These are phyloP conservation scores for Mariannaea sp. DNA, from an alignment of 2,329 filamentous ascomycete genomes.

Conservation along the genomic window DNA sequence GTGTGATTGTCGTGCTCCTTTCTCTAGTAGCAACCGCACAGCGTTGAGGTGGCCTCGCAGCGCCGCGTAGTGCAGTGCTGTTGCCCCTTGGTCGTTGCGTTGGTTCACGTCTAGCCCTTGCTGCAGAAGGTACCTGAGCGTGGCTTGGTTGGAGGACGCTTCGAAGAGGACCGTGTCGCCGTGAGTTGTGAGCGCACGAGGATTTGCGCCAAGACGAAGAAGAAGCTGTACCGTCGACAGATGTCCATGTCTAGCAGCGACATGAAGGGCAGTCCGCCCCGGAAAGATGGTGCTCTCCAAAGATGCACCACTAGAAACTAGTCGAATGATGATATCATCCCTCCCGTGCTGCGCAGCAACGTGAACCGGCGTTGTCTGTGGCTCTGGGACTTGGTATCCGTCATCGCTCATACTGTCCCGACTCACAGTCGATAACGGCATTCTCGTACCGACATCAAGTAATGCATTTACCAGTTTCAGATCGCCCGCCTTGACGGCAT, in stretches of 20 bases:
- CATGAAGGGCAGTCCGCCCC: conserved; percentile 33
- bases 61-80: conserved; percentile 37
- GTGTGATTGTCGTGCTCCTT: conserved; percentile 34
- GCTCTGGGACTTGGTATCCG: conserved; percentile 35
- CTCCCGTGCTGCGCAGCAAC: conserved; percentile 36
- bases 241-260: conserved; percentile 36
- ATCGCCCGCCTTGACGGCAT: conserved; percentile 36
- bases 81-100: conserved; percentile 36
- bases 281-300: conserved; percentile 38
- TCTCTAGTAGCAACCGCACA: conserved; percentile 33
- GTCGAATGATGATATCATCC: conserved; percentile 33
- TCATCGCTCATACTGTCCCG: conserved; percentile 15
- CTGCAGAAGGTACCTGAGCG: conserved; percentile 34
- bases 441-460: conserved; percentile 31
- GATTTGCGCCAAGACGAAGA: conserved; percentile 33
- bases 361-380: conserved; percentile 35
- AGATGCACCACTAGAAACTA: conserved; percentile 33
- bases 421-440: conserved; percentile 20
- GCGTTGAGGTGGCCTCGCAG: conserved; percentile 33
- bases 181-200: conserved; percentile 33
- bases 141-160: conserved; percentile 34
- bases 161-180: conserved; percentile 37
- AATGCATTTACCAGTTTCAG: conserved; percentile 30
- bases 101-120: conserved; percentile 36
- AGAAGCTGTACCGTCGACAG: conserved; percentile 36